phyloP scores from a whole-genome alignment of 225 moss, liverwort and hornwort species.

The Straminergon stramineum region DNA sequence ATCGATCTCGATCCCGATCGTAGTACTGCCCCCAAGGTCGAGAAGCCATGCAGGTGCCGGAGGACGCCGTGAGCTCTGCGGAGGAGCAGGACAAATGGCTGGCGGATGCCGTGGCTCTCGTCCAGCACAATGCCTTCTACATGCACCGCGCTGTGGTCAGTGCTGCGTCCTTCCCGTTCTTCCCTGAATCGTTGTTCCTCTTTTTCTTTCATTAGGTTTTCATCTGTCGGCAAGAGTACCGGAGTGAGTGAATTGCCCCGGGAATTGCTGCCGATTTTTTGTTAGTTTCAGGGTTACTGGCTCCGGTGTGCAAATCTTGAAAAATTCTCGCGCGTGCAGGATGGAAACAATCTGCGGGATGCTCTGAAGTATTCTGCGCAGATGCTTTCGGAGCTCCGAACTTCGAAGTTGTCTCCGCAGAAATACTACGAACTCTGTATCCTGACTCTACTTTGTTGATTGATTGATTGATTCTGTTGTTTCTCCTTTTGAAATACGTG shows the following conservation, averaged over 20 bases:
- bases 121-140: slow-evolving; percentile 58
- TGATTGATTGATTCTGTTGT: not conserved
- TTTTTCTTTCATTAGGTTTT: not conserved
- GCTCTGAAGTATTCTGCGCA: slow-evolving; percentile 87
- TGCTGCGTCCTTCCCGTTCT: not conserved
- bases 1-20: not conserved
- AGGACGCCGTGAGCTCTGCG: slow-evolving; percentile 43
- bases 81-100: slow-evolving; percentile 71
- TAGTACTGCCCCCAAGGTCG: not conserved
- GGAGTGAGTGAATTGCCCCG: not conserved
- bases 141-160: slow-evolving; percentile 57
- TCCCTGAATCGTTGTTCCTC: not conserved
- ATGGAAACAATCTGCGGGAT: slow-evolving; percentile 92
- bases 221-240: not conserved
- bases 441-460: slow-evolving; percentile 7
- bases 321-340: slow-evolving; percentile 36
- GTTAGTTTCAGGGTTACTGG: not conserved
- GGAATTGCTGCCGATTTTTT: not conserved
- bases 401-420: slow-evolving; percentile 96
- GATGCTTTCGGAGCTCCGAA: slow-evolving; percentile 97
- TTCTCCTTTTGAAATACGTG: not conserved
- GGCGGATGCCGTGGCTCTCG: slow-evolving; percentile 52
- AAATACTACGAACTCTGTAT: slow-evolving; percentile 99
- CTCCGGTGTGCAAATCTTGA: not conserved
- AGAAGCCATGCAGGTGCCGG: slow-evolving; percentile 35